These are phyloP conservation scores for Rosa hybrid DNA, from an alignment of 331 rosid genomes.

Conservation along the genomic window DNA sequence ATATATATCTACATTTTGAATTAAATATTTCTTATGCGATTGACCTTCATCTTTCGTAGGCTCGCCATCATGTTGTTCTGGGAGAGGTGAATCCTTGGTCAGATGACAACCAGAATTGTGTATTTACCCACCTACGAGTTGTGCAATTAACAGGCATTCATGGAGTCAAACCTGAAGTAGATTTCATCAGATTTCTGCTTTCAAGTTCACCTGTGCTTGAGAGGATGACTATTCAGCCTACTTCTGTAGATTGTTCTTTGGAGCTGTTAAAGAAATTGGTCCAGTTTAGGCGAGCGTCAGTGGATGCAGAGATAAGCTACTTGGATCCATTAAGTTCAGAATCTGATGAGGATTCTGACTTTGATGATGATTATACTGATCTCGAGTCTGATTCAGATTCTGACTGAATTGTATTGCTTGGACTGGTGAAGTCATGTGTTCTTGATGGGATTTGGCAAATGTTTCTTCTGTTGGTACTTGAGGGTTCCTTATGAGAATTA, in stretches of 20 bases:
- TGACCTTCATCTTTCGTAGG: slow-evolving; percentile 1
- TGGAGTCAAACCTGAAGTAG: slow-evolving; percentile 45
- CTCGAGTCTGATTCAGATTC: not conserved
- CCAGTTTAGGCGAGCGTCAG: slow-evolving; percentile 54
- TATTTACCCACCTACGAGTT: slow-evolving; percentile 34
- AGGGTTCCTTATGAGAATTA: not conserved
- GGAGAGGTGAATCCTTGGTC: slow-evolving; percentile 25
- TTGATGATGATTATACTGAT: slow-evolving; percentile 6
- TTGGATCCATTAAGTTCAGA: slow-evolving; percentile 23
- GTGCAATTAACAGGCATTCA: slow-evolving; percentile 44
- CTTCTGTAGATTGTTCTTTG: slow-evolving; percentile 6
- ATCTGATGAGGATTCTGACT: slow-evolving; percentile 2
- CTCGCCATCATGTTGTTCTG: not conserved
- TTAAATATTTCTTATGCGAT: not conserved
- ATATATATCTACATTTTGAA: not conserved
- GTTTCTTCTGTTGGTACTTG: not conserved
- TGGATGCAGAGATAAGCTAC: slow-evolving; percentile 50
- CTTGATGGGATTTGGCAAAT: not conserved
- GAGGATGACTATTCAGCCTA: slow-evolving; percentile 51
- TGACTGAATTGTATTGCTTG: not conserved
- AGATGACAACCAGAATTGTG: slow-evolving; percentile 25
- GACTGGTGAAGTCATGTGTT: not conserved
- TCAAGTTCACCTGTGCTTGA: slow-evolving; percentile 46
- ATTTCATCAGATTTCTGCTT: slow-evolving; percentile 55
- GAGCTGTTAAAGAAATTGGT: slow-evolving; percentile 44